Percentiles rank a stretch among this genome's conserved stretches.
These are phyloP conservation scores for Helicosporidium sp. DNA, from an alignment of 139 green algal genomes.

Conservation along the genomic window DNA sequence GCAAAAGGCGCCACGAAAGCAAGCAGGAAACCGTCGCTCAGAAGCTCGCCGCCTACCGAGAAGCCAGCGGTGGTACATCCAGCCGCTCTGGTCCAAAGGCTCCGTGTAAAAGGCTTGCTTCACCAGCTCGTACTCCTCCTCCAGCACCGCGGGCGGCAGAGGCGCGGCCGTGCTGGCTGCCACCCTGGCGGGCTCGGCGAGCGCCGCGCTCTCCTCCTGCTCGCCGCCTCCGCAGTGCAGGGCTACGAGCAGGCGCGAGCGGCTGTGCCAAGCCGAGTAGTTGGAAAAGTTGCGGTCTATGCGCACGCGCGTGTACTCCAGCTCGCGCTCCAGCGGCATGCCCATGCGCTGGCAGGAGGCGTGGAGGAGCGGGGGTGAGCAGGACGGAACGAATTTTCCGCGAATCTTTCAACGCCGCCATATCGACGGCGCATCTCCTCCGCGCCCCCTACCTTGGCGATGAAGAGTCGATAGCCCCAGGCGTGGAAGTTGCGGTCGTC, in stretches of 20 bases:
- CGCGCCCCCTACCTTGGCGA: conserved; percentile 16
- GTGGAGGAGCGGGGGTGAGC: neutral
- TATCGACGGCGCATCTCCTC: neutral
- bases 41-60: conserved; percentile 27
- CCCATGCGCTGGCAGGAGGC: conserved; percentile 17
- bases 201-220: neutral
- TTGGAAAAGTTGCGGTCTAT: conserved; percentile 95
- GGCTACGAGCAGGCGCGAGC: conserved; percentile 47
- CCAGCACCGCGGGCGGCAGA: conserved; percentile 36
- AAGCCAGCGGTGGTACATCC: conserved; percentile 88
- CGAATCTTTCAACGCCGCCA: neutral
- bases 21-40: neutral
- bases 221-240: conserved; percentile 6
- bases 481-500: conserved; percentile 89
- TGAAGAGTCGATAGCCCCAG: conserved; percentile 72
- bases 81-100: conserved; percentile 74
- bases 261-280: conserved; percentile 91
- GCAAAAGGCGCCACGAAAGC: neutral
- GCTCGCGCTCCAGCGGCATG: conserved; percentile 24
- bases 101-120: conserved; percentile 81
- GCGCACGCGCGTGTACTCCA: conserved; percentile 45
- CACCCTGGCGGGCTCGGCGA: neutral
- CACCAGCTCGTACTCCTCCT: conserved; percentile 81
- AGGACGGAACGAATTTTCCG: neutral
- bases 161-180: neutral